phyloP scores from a whole-genome alignment of 164 flowering plant genomes.

The Houttuynia cordata region DNA sequence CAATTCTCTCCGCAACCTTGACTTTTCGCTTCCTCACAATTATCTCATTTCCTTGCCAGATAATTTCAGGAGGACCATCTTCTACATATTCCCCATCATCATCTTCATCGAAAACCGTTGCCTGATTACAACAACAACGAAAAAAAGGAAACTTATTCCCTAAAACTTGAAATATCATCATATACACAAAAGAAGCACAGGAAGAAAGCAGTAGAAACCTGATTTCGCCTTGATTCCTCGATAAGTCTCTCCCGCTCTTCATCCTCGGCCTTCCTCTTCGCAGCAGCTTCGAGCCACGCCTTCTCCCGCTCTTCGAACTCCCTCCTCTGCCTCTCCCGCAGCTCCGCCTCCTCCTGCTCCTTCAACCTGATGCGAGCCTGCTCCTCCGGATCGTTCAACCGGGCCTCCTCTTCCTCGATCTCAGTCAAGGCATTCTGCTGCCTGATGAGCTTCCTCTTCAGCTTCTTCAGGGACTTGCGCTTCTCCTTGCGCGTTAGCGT shows the following conservation, averaged over 20 bases:
- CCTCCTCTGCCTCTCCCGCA: constrained; percentile 40
- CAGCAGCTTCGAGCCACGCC: constrained; percentile 45
- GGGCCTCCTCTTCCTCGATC: constrained; percentile 46
- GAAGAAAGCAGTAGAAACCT: constrained; percentile 13
- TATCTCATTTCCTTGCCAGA: constrained; percentile 97
- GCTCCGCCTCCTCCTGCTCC: constrained; percentile 53
- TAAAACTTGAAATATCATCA: background rate
- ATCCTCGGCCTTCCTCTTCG: constrained; percentile 27
- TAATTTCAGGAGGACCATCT: constrained; percentile 92
- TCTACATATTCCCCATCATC: constrained; percentile 70
- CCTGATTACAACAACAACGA: constrained; percentile 9
- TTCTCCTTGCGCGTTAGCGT: constrained; percentile 32
- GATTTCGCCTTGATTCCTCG: constrained; percentile 20
- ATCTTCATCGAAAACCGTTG: constrained; percentile 31
- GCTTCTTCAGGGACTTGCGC: constrained; percentile 67
- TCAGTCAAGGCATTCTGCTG: constrained; percentile 49
- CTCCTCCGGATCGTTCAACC: constrained; percentile 60
- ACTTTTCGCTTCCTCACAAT: constrained; percentile 81
- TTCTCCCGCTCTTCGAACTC: constrained; percentile 80
- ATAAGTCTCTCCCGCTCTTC: constrained; percentile 23
- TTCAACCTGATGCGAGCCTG: constrained; percentile 29
- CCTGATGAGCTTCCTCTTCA: constrained; percentile 61
- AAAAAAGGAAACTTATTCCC: background rate
- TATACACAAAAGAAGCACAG: background rate
- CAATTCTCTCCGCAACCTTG: constrained; percentile 44